Evolutionary conservation across 2,329 filamentous ascomycete species (phyloP).

Genomic region (Trichoderma atrobrunneum): DNA sequence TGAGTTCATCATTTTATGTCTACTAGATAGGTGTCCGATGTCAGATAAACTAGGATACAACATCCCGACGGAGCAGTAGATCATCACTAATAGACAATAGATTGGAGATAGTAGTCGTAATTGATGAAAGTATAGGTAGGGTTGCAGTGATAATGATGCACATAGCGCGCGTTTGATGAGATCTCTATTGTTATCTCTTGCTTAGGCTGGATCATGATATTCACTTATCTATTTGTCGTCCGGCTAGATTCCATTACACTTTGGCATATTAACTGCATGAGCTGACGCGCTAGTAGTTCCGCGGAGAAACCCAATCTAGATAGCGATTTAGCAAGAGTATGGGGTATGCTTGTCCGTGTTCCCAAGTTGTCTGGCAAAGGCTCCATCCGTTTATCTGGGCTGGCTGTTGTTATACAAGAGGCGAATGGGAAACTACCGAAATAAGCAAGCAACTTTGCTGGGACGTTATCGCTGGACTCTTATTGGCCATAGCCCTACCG

Average conservation of each 20-base stretch:
- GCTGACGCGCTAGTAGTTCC: neutral
- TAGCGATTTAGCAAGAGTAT: neutral
- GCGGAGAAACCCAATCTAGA: constrained; percentile 8
- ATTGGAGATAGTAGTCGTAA: neutral
- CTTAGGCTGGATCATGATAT: neutral
- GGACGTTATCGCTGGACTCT: neutral
- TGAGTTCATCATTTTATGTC: neutral
- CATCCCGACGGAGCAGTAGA: neutral
- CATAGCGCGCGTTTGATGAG: neutral
- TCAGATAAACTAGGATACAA: neutral
- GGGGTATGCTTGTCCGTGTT: neutral
- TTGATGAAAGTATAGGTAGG: neutral
- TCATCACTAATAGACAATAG: neutral
- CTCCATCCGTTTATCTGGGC: neutral
- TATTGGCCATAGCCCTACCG: neutral
- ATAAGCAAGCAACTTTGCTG: neutral
- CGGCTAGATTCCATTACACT: neutral
- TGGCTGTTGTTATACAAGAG: neutral
- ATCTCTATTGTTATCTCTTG: neutral
- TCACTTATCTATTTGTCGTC: neutral
- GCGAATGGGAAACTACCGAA: neutral
- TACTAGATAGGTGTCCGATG: neutral
- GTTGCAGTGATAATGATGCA: neutral
- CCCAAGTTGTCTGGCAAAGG: neutral
- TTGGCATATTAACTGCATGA: neutral